Evolutionary conservation across 2,329 filamentous ascomycete genomes (phyloP).

Genomic region (Colletotrichum tanaceti): DNA sequence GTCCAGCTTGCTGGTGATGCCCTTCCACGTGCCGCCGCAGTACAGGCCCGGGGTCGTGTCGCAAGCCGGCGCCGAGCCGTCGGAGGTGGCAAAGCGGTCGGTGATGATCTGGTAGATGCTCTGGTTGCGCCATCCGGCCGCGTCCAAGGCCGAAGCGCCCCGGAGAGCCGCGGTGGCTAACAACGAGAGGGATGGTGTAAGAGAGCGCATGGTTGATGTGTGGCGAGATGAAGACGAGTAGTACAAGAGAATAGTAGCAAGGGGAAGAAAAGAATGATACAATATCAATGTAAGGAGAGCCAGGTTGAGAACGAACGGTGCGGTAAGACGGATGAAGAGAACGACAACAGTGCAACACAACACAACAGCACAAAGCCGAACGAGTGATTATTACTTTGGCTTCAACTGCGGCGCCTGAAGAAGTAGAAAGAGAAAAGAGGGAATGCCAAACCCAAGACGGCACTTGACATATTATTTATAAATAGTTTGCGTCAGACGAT

Average conservation of each 20-base stretch:
- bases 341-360: too few relatives aligned
- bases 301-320: slow-evolving; percentile 4
- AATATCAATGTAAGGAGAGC: slow-evolving; percentile 8
- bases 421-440: background rate
- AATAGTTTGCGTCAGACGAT: background rate
- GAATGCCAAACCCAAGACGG: background rate
- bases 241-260: background rate
- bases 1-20: slow-evolving; percentile 61
- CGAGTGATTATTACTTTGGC: slow-evolving; percentile 34
- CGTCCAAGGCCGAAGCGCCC: slow-evolving; percentile 44
- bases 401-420: slow-evolving; percentile 19
- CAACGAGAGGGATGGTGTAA: slow-evolving; percentile 25
- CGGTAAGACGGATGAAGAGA: slow-evolving; percentile 14
- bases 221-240: background rate
- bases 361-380: slow-evolving; percentile 30
- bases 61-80: slow-evolving; percentile 51
- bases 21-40: slow-evolving; percentile 63
- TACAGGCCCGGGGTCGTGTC: slow-evolving; percentile 49
- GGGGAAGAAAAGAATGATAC: background rate
- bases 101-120: slow-evolving; percentile 61
- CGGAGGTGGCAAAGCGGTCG: slow-evolving; percentile 55
- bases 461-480: slow-evolving; percentile 16
- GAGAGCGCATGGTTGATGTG: slow-evolving; percentile 22
- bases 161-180: slow-evolving; percentile 31
- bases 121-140: slow-evolving; percentile 53